A percentile compares a stretch with the other conserved stretches of the same genome.
Evolutionary conservation across 805 yeast genomes (phyloP).

Genomic region (Scheffersomyces lignosus): DNA sequence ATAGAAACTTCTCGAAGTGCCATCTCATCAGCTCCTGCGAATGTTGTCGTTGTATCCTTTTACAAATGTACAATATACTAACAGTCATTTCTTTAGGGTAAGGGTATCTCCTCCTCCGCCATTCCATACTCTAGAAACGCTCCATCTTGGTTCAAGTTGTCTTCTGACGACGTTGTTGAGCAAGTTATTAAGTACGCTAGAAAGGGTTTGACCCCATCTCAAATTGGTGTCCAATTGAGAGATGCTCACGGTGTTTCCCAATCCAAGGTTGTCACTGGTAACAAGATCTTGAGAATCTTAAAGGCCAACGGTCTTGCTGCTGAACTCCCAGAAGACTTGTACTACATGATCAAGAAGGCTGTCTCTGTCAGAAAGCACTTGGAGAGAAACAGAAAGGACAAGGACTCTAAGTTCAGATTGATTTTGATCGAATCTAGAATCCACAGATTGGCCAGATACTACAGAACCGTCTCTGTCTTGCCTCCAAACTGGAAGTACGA

Average conservation of each 20-base stretch:
- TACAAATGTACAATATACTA: no score
- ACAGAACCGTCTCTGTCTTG: slow-evolving; percentile 98
- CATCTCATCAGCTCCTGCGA: no score
- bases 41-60: no score
- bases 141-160: slow-evolving; percentile 99
- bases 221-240: slow-evolving; percentile 98
- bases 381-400: slow-evolving; percentile 99
- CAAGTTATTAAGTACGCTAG: slow-evolving; percentile 99
- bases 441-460: slow-evolving; percentile 99
- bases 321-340: slow-evolving; percentile 99
- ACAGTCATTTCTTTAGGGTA: slow-evolving; percentile 69
- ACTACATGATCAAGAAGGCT: slow-evolving; percentile 99
- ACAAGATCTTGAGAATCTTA: slow-evolving; percentile 98
- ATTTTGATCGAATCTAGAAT: slow-evolving; percentile 99
- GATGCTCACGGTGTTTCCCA: slow-evolving; percentile 99
- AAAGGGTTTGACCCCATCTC: slow-evolving; percentile 99
- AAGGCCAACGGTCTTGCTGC: slow-evolving; percentile 99
- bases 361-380: slow-evolving; percentile 99
- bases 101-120: slow-evolving; percentile 99
- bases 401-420: slow-evolving; percentile 99
- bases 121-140: slow-evolving; percentile 98
- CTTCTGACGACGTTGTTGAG: slow-evolving; percentile 94
- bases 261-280: slow-evolving; percentile 95
- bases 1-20: no score
- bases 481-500: slow-evolving; percentile 99